Conservation (phyloP, 257 asterid genomes). For the Rehmannia glutinosa region DNA sequence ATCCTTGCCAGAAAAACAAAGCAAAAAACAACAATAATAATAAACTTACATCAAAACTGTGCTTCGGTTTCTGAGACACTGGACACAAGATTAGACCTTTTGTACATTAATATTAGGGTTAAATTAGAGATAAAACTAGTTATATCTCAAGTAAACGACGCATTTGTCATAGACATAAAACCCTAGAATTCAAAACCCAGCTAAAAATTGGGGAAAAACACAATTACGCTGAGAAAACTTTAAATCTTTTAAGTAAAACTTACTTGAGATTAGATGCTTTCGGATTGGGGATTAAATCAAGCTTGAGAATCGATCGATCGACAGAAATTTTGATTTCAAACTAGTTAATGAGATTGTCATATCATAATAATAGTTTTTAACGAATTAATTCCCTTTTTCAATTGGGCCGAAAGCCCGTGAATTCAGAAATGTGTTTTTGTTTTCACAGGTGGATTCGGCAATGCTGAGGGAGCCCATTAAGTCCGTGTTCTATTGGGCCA, state of each 20-base stretch:
- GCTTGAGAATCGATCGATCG: constrained; percentile 1
- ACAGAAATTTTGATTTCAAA: not conserved
- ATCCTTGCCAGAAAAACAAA: too few relatives aligned
- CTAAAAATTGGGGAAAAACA: not conserved
- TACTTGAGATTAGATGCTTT: constrained; percentile 1
- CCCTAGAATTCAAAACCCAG: constrained; percentile 24
- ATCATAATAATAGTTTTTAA: not conserved
- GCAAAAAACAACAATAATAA: too few relatives aligned
- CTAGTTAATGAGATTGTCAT: too few relatives aligned
- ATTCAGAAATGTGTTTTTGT: too few relatives aligned
- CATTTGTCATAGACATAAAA: constrained; percentile 1
- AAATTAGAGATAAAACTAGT: not conserved
- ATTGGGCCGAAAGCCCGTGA: not conserved
- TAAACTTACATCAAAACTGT: not conserved
- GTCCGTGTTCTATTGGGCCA: not conserved
- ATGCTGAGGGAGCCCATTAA: too few relatives aligned
- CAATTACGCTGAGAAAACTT: not conserved
- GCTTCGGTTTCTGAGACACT: not conserved
- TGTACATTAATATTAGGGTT: not conserved
- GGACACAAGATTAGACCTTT: not conserved
- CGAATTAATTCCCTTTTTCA: not conserved
- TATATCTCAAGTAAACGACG: not conserved
- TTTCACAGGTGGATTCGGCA: too few relatives aligned
- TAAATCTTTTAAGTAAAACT: not conserved
- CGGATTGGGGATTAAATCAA: constrained; percentile 1